Base-by-base conservation (phyloP, 164 flowering plant genomes). In the Vitis vinifera region DNA sequence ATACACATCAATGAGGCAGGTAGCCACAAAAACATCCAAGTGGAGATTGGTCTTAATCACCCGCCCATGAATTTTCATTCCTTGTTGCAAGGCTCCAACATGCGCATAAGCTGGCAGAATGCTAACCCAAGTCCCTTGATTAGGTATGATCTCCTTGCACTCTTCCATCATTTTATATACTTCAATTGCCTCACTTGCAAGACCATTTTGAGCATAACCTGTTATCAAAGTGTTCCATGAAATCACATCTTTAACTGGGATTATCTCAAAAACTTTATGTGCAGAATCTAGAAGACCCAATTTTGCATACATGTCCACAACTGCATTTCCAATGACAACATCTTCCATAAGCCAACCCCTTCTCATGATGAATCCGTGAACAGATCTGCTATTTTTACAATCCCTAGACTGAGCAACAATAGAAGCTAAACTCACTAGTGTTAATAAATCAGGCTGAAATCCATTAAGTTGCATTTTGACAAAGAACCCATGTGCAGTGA, bases 221-320 rank as follows among this genome's bases (percentile, higher is more conserved):
- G 87, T 74, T 37, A 90, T 87, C 85, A 90, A 73, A 64, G 91
- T 83, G 75, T 88, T 90, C 92, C 92, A 90, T 3, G 92, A 82
- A 68, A 87, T 76, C 59, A 80, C 80, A 77, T 88, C 92, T 75
- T 78, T 87, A 4, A 16, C n/a, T 66, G 77, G 81, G 69, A 88
- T 77, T 23, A 69, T 72, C 55, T 82, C 80, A 77, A 90, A 88
- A 51, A 81, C 81, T 49, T 73, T 77, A 4, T 57, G 73, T 44
- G 92, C 88, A 58, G 72, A 75, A 61, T 77, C 82, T n/a, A 76
- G 57, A 64, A 16, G 61, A 9, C 94, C 91, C 68, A 85, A 69
- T 76, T 88, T 88, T 3, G 89, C 85, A 76, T 90, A 90, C 94
- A 90, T 87, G 75, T 90, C 92, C 50, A 87, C 72, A 53, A 87